These are phyloP conservation scores for Sporobolomyces pararoseus DNA, from an alignment of 768 basidiomycete species.

Conservation along the genomic window DNA sequence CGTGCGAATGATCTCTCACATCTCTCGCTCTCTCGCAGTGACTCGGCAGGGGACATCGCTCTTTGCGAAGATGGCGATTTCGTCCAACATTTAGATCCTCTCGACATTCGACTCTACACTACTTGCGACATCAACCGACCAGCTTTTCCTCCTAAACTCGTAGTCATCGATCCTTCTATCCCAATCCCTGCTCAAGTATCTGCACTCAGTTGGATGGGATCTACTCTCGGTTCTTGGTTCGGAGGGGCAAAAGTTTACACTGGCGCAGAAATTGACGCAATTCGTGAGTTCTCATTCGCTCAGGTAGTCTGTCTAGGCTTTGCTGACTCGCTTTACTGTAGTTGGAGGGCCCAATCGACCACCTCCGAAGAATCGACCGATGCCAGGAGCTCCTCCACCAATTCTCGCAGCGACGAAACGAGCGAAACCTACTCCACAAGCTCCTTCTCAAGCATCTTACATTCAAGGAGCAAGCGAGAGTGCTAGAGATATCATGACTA, in stretches of 20 bases:
- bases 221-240: slow-evolving; percentile 22
- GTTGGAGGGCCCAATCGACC: slow-evolving; percentile 42
- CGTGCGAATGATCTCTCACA: neutral
- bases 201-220: slow-evolving; percentile 14
- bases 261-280: slow-evolving; percentile 29
- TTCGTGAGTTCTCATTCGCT: slow-evolving; percentile 19
- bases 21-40: slow-evolving; percentile 19
- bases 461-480: slow-evolving; percentile 31
- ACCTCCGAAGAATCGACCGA: slow-evolving; percentile 17
- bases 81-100: slow-evolving; percentile 34
- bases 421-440: neutral
- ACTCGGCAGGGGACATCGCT: slow-evolving; percentile 23
- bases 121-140: slow-evolving; percentile 29
- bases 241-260: slow-evolving; percentile 32
- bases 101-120: slow-evolving; percentile 36
- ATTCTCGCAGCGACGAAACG: slow-evolving; percentile 19
- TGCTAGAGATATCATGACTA: slow-evolving; percentile 32
- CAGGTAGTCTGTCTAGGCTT: too few species aligned
- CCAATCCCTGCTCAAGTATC: slow-evolving; percentile 23
- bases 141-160: slow-evolving; percentile 28
- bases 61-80: slow-evolving; percentile 37
- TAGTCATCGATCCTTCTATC: slow-evolving; percentile 11
- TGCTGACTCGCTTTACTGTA: neutral
- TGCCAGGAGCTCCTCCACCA: slow-evolving; percentile 6
- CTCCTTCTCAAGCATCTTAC: slow-evolving; percentile 9